Evolutionary conservation across 192 early-diverging fungal genomes (phyloP).

Genomic region (Nowakowskiella sp.): DNA sequence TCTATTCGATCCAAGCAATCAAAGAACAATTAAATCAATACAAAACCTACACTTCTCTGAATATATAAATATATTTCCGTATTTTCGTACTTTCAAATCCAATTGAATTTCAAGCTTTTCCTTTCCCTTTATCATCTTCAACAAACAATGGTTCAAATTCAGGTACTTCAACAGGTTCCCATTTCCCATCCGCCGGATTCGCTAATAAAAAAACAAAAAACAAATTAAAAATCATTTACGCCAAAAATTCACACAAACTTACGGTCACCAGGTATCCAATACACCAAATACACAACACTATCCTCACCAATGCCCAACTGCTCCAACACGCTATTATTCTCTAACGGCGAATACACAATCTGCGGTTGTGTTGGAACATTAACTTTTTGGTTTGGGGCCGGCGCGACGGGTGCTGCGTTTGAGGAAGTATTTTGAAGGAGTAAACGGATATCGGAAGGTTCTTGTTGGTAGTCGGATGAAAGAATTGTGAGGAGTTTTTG

Average conservation of each 20-base stretch:
- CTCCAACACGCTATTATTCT: constrained; percentile 33
- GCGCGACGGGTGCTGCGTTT: constrained; percentile 1
- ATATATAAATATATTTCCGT: too few relatives aligned
- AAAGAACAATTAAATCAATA: too few relatives aligned
- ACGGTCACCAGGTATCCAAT: constrained; percentile 19
- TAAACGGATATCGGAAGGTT: constrained; percentile 26
- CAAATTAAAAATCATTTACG: not conserved
- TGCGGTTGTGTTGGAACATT: constrained; percentile 4
- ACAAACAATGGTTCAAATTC: constrained; percentile 35
- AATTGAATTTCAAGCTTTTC: constrained; percentile 26
- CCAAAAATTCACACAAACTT: not conserved
- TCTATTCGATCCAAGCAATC: too few relatives aligned
- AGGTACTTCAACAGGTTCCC: constrained; percentile 37
- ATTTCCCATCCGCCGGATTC: constrained; percentile 20
- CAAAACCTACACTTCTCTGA: too few relatives aligned
- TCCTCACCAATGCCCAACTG: constrained; percentile 34
- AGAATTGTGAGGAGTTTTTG: constrained; percentile 15
- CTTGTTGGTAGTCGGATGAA: constrained; percentile 8
- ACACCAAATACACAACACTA: constrained; percentile 22
- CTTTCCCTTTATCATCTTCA: constrained; percentile 33
- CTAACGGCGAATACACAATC: constrained; percentile 21
- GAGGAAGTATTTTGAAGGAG: constrained; percentile 5
- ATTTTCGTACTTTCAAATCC: too few relatives aligned
- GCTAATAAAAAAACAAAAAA: constrained; percentile 2
- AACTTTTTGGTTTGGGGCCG: too few relatives aligned